Base-by-base conservation (phyloP, 768 basidiomycete species). In the Dioszegia hungarica region DNA sequence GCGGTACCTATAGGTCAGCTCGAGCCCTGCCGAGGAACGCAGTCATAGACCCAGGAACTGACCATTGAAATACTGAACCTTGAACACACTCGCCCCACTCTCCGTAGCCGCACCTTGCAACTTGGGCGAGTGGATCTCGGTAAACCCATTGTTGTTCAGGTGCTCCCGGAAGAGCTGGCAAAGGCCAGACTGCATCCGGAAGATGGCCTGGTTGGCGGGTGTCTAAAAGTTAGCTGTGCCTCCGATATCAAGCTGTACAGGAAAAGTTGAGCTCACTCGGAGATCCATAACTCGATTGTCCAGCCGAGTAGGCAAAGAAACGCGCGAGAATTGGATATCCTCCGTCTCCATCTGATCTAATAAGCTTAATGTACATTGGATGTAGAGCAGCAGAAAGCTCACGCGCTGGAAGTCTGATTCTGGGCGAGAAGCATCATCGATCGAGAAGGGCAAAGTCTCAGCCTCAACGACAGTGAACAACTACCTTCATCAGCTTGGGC, bases 51-150 rank as follows among this genome's bases (percentile, higher is more conserved):
- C 14, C 33, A 9, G n/a, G 1, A 17, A 68, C 79, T 33, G 62
- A 86, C 93, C 90, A 82, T 95, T 94, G 81, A 98, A 99, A 77
- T 99, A 98, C 70, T 83, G 83, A 41, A 98, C 95, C 80, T 93
- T 92, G 83, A 98, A 99, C 36, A 99, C 95, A 33, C 88, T 89
- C 39, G 95, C 90, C 9, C 95, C 95, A 12, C 87, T 89, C 78
- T 98, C 95, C 1, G 95, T 98, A 9, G 95, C 93, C 31, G 95
- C 88, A 38, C 90, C 92, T 75, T 97, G 92, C 2, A 99, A 81
- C 79, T 98, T 99, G 5, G 95, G 95, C 59, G 89, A 92, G 78
- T 98, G 94, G 60, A 99, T 98, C 77, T 98, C 94, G 50, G 84
- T 84, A 74, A 98, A 98, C 20, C 86, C 85, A 50, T 87, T 79